phyloP scores from a whole-genome alignment of 495 filamentous ascomycete species.

The Podospora pseudoanserina region DNA sequence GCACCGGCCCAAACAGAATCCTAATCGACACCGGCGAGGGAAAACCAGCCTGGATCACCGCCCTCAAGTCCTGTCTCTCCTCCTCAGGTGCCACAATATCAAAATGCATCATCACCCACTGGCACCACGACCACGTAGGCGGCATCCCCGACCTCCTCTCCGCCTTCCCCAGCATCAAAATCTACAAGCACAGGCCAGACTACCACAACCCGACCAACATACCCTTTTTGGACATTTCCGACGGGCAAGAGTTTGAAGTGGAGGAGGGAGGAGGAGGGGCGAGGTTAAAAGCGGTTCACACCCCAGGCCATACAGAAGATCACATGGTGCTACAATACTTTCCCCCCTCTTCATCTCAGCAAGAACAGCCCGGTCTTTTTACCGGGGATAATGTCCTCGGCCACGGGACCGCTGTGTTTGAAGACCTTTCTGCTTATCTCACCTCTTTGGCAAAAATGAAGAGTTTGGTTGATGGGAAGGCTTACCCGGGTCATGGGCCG shows the following conservation, averaged over 20 bases:
- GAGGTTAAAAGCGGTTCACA: slow-evolving; percentile 68
- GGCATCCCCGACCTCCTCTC: slow-evolving; percentile 65
- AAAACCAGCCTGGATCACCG: slow-evolving; percentile 54
- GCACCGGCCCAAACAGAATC: slow-evolving; percentile 61
- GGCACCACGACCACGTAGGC: slow-evolving; percentile 81
- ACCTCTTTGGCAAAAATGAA: slow-evolving; percentile 69
- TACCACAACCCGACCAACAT: slow-evolving; percentile 3
- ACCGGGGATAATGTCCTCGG: slow-evolving; percentile 94
- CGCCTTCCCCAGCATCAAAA: slow-evolving; percentile 53
- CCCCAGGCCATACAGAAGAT: slow-evolving; percentile 83
- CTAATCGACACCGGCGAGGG: slow-evolving; percentile 82
- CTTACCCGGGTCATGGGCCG: slow-evolving; percentile 84
- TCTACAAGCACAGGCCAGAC: slow-evolving; percentile 54
- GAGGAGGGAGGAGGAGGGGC: slow-evolving; percentile 80
- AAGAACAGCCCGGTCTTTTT: slow-evolving; percentile 59
- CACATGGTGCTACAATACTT: slow-evolving; percentile 73
- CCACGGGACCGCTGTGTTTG: slow-evolving; percentile 90
- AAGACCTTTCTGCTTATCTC: slow-evolving; percentile 73
- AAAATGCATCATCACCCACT: slow-evolving; percentile 65
- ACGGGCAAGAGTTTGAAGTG: slow-evolving; percentile 69
- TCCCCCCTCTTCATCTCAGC: slow-evolving; percentile 55
- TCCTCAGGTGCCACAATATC: slow-evolving; percentile 42
- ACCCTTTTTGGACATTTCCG: slow-evolving; percentile 54
- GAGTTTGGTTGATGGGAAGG: slow-evolving; percentile 36
- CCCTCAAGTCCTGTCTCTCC: slow-evolving; percentile 58